These are phyloP conservation scores for Acanthamoeba polyphaga DNA, from an alignment of 208 protist genomes.

Conservation along the genomic window DNA sequence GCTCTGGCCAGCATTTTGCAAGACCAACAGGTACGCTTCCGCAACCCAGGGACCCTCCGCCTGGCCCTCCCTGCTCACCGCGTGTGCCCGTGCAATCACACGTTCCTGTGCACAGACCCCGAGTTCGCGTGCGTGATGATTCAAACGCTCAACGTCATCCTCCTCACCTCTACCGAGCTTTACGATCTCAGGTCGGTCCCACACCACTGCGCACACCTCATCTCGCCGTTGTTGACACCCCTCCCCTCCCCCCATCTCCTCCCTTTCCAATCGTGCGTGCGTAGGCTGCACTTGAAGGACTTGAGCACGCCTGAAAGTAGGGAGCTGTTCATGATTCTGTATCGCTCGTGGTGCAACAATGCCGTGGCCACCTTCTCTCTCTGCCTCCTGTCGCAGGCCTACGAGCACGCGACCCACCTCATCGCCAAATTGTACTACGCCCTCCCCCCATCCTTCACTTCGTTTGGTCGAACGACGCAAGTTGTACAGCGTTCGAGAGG, in stretches of 20 bases:
- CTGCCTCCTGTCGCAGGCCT: conserved; percentile 93
- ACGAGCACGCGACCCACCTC: conserved; percentile 90
- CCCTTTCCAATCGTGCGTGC: no score
- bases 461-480: no score
- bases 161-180: conserved; percentile 95
- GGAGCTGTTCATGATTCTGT: conserved; percentile 91
- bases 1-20: conserved; percentile 74
- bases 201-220: neutral
- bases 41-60: neutral
- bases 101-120: conserved; percentile 77
- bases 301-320: conserved; percentile 71
- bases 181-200: conserved; percentile 88
- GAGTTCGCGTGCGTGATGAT: conserved; percentile 89
- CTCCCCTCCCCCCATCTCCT: neutral
- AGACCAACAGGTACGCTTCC: neutral
- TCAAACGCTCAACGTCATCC: conserved; percentile 90
- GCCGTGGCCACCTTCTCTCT: conserved; percentile 94
- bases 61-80: no score
- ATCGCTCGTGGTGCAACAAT: conserved; percentile 89
- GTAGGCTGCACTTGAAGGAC: conserved; percentile 78
- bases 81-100: no score
- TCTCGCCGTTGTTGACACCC: neutral
- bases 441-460: neutral
- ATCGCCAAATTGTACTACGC: conserved; percentile 88
- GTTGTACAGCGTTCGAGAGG: neutral